Conservation (phyloP, 2,329 filamentous ascomycete species). For the Aspergillus glaucus region DNA sequence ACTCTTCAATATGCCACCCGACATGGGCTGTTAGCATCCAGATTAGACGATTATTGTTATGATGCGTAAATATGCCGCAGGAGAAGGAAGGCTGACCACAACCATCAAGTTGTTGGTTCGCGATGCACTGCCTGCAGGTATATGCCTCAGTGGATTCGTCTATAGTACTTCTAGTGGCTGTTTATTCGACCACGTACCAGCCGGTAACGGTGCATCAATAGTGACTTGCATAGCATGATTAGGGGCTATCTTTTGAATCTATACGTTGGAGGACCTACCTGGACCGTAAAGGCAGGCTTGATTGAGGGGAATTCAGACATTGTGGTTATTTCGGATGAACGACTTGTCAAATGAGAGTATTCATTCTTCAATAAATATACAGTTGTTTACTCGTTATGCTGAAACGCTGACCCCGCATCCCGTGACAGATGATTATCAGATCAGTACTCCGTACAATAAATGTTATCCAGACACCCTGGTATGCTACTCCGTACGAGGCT, state of each 20-base stretch:
- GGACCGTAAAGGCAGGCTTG: constrained; percentile 37
- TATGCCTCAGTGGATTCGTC: not conserved
- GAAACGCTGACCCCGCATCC: too few species aligned
- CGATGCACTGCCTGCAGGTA: constrained; percentile 28
- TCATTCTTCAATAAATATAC: too few species aligned
- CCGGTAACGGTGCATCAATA: constrained; percentile 22
- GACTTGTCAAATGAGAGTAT: too few species aligned
- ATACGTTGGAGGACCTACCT: constrained; percentile 15
- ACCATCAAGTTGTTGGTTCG: constrained; percentile 31
- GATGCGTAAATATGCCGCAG: not conserved
- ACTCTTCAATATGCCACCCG: constrained; percentile 29
- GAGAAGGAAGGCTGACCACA: constrained; percentile 22
- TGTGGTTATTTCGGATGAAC: constrained; percentile 6
- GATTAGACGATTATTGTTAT: not conserved
- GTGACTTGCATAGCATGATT: constrained; percentile 18
- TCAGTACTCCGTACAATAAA: too few species aligned
- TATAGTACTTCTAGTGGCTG: not conserved
- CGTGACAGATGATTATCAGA: too few species aligned
- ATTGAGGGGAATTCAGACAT: constrained; percentile 35
- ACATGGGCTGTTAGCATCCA: constrained; percentile 28
- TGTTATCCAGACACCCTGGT: too few species aligned
- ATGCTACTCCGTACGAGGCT: too few species aligned
- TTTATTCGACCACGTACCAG: constrained; percentile 21
- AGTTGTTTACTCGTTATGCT: too few species aligned
- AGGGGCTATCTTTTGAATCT: not conserved